Base-by-base conservation (phyloP, 2,329 filamentous ascomycete species). In the Claviceps pusilla region DNA sequence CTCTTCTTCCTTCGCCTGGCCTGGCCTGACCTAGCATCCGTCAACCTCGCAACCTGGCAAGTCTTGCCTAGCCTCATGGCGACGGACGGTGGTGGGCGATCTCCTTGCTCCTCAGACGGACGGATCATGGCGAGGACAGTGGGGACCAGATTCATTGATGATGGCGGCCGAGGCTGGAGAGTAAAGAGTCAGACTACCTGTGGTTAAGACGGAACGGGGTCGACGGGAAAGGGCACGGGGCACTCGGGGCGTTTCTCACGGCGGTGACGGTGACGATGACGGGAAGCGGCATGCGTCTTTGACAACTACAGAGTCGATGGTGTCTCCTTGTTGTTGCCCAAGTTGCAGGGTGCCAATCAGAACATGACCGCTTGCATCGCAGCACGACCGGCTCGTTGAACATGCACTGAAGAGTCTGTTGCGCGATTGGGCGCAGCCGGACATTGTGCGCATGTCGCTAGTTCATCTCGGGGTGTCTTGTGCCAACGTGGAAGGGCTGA, bases 251-350 rank as follows among this genome's bases (percentile, higher is more conserved):
- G 47, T 39, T 47, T 54, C 43, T 31, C 11, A 48, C 51, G 33
- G 43, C 51, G 24, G 51, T 33, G 12, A 43, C 51, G 16, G 42
- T 49, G 46, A 43, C 46, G 16, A 48, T 53, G 46, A 43, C 46
- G 51, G 51, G 45, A 48, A 31, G 51, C 51, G 43, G 31, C 45
- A 53, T 53, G 45, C 33, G 51, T 14, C 45, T 12, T 41, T 29
- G 37, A 14, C 16, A 45, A 24, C 28, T 45, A 2, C 42, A 45
- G 11, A 24, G 42, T 48, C 39, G 37, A 51, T 50, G 14, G 24
- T 24, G 7, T 33, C 28, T 31, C n/a, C 14, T 14, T 37, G 12
- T 37, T 24, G 4, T 28, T 37, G 48, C 48, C 24, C 48, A 49
- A 19, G 33, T 24, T 49, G 48, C 48, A 49, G 14, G n/a, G 48